Evolutionary conservation across 805 yeast species (phyloP).

Genomic region (Yarrowia sp.): DNA sequence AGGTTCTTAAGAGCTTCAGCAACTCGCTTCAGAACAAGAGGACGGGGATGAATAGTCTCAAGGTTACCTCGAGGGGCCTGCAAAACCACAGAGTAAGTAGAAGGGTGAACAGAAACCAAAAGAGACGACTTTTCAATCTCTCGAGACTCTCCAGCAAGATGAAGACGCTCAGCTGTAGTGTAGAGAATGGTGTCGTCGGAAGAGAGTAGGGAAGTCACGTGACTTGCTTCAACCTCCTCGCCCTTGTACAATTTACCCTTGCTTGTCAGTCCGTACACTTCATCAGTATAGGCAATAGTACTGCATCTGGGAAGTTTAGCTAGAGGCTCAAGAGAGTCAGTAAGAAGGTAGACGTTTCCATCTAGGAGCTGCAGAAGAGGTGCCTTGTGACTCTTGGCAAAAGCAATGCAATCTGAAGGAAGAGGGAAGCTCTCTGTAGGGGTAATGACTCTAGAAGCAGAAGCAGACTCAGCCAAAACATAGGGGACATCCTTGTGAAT

Average conservation of each 20-base stretch:
- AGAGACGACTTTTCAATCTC: conserved; percentile 88
- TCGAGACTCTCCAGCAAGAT: conserved; percentile 82
- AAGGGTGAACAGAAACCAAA: conserved; percentile 77
- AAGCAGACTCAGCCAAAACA: conserved; percentile 45
- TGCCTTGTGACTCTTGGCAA: conserved; percentile 13
- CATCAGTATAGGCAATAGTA: conserved; percentile 40
- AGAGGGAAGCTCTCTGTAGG: conserved; percentile 2
- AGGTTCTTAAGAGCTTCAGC: conserved; percentile 60
- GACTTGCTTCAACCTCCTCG: conserved; percentile 56
- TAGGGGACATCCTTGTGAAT: conserved; percentile 55
- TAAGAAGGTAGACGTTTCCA: neutral
- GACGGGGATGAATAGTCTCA: conserved; percentile 90
- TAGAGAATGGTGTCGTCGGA: conserved; percentile 71
- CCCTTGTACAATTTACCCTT: conserved; percentile 74
- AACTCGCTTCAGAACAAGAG: conserved; percentile 83
- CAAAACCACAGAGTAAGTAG: conserved; percentile 74
- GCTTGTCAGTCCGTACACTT: conserved; percentile 69
- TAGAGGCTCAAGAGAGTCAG: conserved; percentile 31
- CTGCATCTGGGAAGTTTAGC: conserved; percentile 67
- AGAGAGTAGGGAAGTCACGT: conserved; percentile 76
- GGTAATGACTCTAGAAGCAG: conserved; percentile 8
- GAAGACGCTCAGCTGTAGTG: conserved; percentile 86
- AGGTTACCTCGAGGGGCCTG: conserved; percentile 96
- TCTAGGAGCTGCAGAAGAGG: conserved; percentile 11
- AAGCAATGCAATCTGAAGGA: conserved; percentile 11